Conservation (phyloP, 176 grass and related monocot genomes). For the Zea mays region Zm-B73-REFERENCE-NAM-5.0 NC_050104.1:84827001-84827500, state of each 20-base stretch:
- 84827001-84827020: neutral
- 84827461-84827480: neutral
- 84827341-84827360: neutral
- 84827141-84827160: conserved; percentile 51
- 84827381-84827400: neutral
- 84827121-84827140: conserved; percentile 79
- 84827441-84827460: neutral
- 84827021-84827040: conserved; percentile 34
- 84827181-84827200: conserved; percentile 64
- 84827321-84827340: neutral
- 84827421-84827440: conserved; percentile 18
- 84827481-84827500: conserved; percentile 17
- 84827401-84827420: conserved; percentile 5
- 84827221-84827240: conserved; percentile 69
- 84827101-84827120: conserved; percentile 50
- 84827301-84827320: neutral
- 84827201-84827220: conserved; percentile 61
- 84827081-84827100: conserved; percentile 34
- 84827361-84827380: neutral
- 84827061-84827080: conserved; percentile 63
- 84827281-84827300: conserved; percentile 20
- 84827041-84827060: conserved; percentile 53
- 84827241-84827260: conserved; percentile 62
- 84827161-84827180: conserved; percentile 41
- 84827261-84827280: conserved; percentile 62